Conservation (phyloP, 2,329 filamentous ascomycete genomes). For the Trichoderma harzianum region DNA sequence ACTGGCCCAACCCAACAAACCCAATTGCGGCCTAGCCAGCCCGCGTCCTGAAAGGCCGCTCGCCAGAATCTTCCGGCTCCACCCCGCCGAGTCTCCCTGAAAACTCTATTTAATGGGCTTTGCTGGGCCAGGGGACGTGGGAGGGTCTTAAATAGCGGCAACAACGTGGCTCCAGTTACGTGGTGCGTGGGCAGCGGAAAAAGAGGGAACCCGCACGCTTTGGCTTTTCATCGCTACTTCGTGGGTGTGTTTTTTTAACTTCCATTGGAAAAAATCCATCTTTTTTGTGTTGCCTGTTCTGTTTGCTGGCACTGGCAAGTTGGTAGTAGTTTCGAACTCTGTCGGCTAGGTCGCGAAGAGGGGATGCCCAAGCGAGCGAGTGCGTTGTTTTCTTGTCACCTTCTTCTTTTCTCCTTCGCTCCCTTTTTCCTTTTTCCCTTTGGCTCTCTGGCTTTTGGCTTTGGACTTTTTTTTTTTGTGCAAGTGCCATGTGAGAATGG, state of each 20-base stretch:
- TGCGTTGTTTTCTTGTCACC: neutral
- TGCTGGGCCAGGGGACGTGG: neutral
- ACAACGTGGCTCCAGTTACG: slow-evolving; percentile 19
- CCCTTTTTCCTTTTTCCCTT: neutral
- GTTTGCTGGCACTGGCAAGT: neutral
- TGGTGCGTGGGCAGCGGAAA: neutral
- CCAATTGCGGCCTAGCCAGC: neutral
- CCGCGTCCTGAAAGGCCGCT: neutral
- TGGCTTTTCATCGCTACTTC: neutral
- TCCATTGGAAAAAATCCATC: neutral
- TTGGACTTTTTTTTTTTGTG: neutral
- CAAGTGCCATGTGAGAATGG: neutral
- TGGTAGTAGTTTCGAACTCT: neutral
- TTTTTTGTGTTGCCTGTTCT: neutral
- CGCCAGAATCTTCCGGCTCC: slow-evolving; percentile 14
- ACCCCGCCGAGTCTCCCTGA: slow-evolving; percentile 8
- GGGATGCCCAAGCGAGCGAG: neutral
- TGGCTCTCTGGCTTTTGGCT: too few relatives aligned
- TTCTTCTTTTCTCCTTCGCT: neutral
- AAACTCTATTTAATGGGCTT: slow-evolving; percentile 19
- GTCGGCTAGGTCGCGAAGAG: neutral
- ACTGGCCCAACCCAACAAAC: neutral
- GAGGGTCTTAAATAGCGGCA: neutral
- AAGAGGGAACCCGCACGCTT: neutral
- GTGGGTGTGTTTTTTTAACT: neutral